Conservation (phyloP, 2,329 filamentous ascomycete genomes). For the Botryotinia convoluta region DNA sequence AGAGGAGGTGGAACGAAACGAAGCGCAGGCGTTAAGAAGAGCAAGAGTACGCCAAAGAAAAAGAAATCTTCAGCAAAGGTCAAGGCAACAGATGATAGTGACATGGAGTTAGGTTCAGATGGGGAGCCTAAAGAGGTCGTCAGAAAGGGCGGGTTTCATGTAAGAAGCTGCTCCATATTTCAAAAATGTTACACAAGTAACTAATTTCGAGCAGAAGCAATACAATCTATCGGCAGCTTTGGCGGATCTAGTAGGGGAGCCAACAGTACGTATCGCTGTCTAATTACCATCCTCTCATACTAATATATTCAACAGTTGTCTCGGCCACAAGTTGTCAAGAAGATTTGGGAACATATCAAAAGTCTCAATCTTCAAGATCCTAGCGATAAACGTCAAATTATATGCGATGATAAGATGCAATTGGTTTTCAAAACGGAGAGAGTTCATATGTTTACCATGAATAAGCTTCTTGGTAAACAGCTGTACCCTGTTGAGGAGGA, state of each 20-base stretch:
- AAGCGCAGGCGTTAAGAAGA: slow-evolving; percentile 55
- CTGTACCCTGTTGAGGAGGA: slow-evolving; percentile 78
- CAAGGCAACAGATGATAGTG: slow-evolving; percentile 76
- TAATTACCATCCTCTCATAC: slow-evolving; percentile 2
- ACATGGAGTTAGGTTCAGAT: slow-evolving; percentile 61
- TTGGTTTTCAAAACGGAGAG: slow-evolving; percentile 87
- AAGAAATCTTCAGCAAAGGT: slow-evolving; percentile 78
- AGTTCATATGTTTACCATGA: slow-evolving; percentile 99
- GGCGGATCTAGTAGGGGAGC: slow-evolving; percentile 66
- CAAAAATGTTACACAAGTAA: slow-evolving; percentile 23
- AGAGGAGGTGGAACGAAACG: slow-evolving; percentile 64
- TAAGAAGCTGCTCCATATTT: slow-evolving; percentile 43
- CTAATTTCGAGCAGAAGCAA: slow-evolving; percentile 53
- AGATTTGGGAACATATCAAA: slow-evolving; percentile 95
- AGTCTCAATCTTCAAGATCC: slow-evolving; percentile 85
- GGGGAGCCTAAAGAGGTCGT: slow-evolving; percentile 58
- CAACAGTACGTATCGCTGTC: slow-evolving; percentile 52
- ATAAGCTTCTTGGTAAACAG: slow-evolving; percentile 88
- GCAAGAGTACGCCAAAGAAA: slow-evolving; percentile 58
- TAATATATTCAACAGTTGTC: slow-evolving; percentile 61
- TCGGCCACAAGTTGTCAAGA: slow-evolving; percentile 92
- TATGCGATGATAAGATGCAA: slow-evolving; percentile 87
- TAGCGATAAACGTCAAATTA: slow-evolving; percentile 84
- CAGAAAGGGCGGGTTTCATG: slow-evolving; percentile 87
- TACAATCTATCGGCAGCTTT: slow-evolving; percentile 71